Base-by-base conservation (phyloP, 2,329 filamentous ascomycete species). In the Fusarium tuaranense region DNA sequence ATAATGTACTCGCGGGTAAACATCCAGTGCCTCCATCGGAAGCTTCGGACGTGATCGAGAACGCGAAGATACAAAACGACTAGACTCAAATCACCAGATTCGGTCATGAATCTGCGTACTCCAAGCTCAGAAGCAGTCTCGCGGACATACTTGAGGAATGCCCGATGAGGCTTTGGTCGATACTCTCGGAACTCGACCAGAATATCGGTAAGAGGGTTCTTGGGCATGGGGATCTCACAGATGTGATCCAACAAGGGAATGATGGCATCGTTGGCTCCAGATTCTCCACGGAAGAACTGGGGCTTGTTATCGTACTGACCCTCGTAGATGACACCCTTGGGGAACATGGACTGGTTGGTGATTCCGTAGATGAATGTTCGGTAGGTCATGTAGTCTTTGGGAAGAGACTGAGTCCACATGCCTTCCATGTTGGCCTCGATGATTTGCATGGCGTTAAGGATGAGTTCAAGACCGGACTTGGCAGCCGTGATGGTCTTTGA, bases 341-440 rank as follows among this genome's bases (percentile, higher is more conserved):
- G 95, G 83, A 98, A 98, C 95, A 98, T 98, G 79, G 91, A 92
- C 84, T 98, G 95, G 58, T 91, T 93, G 2, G 95, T 97, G 83
- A 98, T 98, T 78, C 96, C 96, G 80, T 98, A 98, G 85, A 98
- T 98, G 87, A 98, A 98, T 13, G 96, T 97, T 46, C 95, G 93
- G 90, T 98, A 98, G 76, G 90, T 93, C 69, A 93, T 94, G 85
- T 98, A 98, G 76, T 95, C 91, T 20, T 89, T 88, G 3, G 95
- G 95, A 78, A 94, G 93, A 66, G 94, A 97, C 82, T 95, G 94
- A 70, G 88, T 89, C 96, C 95, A 98, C 96, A 98, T 98, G 27
- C 86, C 89, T 81, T 97, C 94, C 94, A 97, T 97, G 72, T 92
- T 92, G 36, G 84, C 85, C 82, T 97, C 95, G 78, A 97, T 93